phyloP scores from a whole-genome alignment of 352 stramenopile genomes.

The Pythium vanterpoolii region DNA sequence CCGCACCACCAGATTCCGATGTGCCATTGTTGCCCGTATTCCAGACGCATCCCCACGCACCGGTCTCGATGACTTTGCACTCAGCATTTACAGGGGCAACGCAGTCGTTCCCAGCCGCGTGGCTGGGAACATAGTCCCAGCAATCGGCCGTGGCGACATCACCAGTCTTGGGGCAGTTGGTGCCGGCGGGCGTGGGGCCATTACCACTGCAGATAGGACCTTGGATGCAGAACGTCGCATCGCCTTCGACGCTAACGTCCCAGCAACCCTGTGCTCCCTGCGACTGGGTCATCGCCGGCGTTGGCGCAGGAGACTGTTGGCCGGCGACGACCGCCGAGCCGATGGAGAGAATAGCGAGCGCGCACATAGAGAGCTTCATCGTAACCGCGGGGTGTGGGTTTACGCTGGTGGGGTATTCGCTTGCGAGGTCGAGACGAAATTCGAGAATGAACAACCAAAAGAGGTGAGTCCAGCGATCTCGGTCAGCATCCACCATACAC shows the following conservation, averaged over 20 bases:
- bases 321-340: too few relatives aligned
- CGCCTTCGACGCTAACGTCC: slow-evolving; percentile 59
- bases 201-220: slow-evolving; percentile 62
- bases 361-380: background rate
- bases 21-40: too few relatives aligned
- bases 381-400: background rate
- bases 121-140: slow-evolving; percentile 49
- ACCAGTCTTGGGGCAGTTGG: slow-evolving; percentile 56
- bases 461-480: too few relatives aligned
- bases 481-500: too few relatives aligned
- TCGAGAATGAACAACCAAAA: slow-evolving; percentile 7
- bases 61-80: slow-evolving; percentile 60
- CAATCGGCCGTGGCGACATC: slow-evolving; percentile 57
- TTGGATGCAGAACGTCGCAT: slow-evolving; percentile 71
- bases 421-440: slow-evolving; percentile 4
- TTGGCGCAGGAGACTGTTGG: background rate
- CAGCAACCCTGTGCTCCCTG: background rate
- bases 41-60: slow-evolving; percentile 67
- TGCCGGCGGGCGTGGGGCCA: slow-evolving; percentile 35
- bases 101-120: slow-evolving; percentile 39
- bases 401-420: background rate
- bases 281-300: slow-evolving; percentile 2
- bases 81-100: slow-evolving; percentile 45
- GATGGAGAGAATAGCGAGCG: background rate
- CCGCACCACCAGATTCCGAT: too few relatives aligned